Evolutionary conservation across 2,329 filamentous ascomycete species (phyloP).

Genomic region (Beauveria sp.): DNA sequence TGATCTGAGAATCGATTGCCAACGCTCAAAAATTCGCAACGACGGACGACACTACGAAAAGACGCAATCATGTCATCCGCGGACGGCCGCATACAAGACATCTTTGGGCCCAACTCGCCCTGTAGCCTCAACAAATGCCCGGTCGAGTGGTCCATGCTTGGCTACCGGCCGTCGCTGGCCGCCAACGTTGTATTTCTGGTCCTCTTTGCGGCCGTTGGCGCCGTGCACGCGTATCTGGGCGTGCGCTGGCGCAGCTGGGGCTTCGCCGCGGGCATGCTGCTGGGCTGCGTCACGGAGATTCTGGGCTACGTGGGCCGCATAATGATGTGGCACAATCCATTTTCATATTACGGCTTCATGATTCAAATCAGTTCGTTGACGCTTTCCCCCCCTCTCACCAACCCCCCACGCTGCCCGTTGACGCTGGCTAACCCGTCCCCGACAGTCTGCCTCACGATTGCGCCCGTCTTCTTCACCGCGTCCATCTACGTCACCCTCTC

Average conservation of each 20-base stretch:
- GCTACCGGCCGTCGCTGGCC: slow-evolving; percentile 44
- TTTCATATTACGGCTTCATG: slow-evolving; percentile 51
- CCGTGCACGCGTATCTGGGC: slow-evolving; percentile 38
- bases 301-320: slow-evolving; percentile 57
- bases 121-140: slow-evolving; percentile 42
- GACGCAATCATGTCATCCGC: neutral
- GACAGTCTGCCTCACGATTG: slow-evolving; percentile 46
- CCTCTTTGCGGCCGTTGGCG: slow-evolving; percentile 37
- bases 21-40: neutral
- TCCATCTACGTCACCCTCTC: slow-evolving; percentile 59
- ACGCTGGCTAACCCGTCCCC: neutral
- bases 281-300: slow-evolving; percentile 50
- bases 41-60: neutral
- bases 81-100: neutral
- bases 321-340: slow-evolving; percentile 50
- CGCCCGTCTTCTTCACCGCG: slow-evolving; percentile 44
- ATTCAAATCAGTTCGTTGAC: slow-evolving; percentile 50
- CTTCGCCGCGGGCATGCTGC: slow-evolving; percentile 44
- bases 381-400: slow-evolving; percentile 12
- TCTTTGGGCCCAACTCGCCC: slow-evolving; percentile 37
- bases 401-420: neutral
- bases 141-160: slow-evolving; percentile 40
- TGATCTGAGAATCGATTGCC: too few species aligned
- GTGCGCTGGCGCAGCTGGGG: slow-evolving; percentile 39
- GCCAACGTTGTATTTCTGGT: slow-evolving; percentile 46